Evolutionary conservation across 1,284 basidiomycete genomes (phyloP).

Genomic region (Trametes polyzona): DNA sequence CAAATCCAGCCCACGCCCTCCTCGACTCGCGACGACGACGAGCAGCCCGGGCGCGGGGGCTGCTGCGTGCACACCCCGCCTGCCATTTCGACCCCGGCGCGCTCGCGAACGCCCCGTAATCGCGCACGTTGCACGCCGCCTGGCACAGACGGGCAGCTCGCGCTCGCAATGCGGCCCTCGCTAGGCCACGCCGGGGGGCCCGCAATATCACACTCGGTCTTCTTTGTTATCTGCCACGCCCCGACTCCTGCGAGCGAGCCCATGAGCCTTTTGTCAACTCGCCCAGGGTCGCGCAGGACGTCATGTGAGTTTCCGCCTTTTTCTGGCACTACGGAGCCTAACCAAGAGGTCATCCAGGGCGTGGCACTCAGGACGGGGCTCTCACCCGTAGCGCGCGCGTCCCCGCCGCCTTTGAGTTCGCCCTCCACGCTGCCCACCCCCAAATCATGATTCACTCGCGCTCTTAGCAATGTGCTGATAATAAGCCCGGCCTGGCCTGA

Average conservation of each 20-base stretch:
- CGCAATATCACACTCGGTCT: conserved; percentile 10
- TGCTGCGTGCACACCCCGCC: neutral
- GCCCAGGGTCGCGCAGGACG: conserved; percentile 17
- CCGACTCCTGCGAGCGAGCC: conserved; percentile 4
- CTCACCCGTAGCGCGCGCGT: conserved; percentile 11
- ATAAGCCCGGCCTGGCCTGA: neutral
- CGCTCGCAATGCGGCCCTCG: conserved; percentile 18
- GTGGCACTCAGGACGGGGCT: conserved; percentile 12
- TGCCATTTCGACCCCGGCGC: neutral
- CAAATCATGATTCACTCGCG: neutral
- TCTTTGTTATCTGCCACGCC: conserved; percentile 13
- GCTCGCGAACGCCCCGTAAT: conserved; percentile 2
- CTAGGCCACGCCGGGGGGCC: conserved; percentile 11
- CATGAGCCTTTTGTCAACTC: conserved; percentile 14
- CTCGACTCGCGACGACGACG: neutral
- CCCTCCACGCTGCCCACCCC: too few species aligned
- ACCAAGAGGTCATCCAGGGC: conserved; percentile 6
- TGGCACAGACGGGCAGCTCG: neutral
- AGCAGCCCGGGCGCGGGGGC: neutral
- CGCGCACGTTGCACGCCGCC: conserved; percentile 18
- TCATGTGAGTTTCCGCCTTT: conserved; percentile 12
- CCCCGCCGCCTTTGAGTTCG: too few species aligned
- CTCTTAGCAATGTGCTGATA: neutral
- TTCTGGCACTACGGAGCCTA: neutral
- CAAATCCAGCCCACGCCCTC: neutral